Conservation (phyloP, 768 basidiomycete species). For the Lyophyllum shimeji region DNA sequence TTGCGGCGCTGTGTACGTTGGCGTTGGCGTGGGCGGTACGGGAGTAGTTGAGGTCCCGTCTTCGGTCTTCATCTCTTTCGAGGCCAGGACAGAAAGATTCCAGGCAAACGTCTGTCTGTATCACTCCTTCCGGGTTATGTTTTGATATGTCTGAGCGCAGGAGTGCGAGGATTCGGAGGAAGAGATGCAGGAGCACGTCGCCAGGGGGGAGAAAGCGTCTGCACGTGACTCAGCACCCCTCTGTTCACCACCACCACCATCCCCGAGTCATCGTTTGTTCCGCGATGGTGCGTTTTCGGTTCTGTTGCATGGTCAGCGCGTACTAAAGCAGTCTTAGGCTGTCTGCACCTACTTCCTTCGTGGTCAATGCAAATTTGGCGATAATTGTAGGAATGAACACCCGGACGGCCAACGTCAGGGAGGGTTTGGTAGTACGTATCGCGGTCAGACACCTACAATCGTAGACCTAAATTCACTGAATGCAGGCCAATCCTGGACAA, state of each 20-base stretch:
- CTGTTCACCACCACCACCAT: neutral
- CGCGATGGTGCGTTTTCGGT: constrained; percentile 16
- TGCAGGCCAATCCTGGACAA: constrained; percentile 41
- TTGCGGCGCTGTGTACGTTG: constrained; percentile 28
- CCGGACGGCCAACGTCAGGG: constrained; percentile 35
- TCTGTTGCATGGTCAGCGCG: no score
- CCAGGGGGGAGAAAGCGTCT: neutral
- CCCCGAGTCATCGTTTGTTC: neutral
- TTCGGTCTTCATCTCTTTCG: constrained; percentile 40
- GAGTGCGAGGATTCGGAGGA: neutral
- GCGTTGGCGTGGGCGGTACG: constrained; percentile 25
- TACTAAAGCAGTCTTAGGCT: constrained; percentile 29
- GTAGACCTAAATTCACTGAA: constrained; percentile 5
- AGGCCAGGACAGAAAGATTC: neutral
- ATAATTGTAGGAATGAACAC: constrained; percentile 67
- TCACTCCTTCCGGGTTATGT: neutral
- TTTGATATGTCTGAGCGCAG: neutral
- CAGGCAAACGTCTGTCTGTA: neutral
- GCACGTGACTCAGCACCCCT: neutral
- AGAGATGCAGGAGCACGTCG: neutral
- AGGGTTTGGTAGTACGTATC: constrained; percentile 53
- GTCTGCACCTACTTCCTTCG: constrained; percentile 65
- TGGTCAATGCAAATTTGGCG: constrained; percentile 67
- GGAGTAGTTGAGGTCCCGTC: constrained; percentile 26
- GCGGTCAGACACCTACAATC: constrained; percentile 10